These are phyloP conservation scores for Aaosphaeria pasadenensis DNA, from an alignment of 2,329 filamentous ascomycete genomes.

Conservation along the genomic window DNA sequence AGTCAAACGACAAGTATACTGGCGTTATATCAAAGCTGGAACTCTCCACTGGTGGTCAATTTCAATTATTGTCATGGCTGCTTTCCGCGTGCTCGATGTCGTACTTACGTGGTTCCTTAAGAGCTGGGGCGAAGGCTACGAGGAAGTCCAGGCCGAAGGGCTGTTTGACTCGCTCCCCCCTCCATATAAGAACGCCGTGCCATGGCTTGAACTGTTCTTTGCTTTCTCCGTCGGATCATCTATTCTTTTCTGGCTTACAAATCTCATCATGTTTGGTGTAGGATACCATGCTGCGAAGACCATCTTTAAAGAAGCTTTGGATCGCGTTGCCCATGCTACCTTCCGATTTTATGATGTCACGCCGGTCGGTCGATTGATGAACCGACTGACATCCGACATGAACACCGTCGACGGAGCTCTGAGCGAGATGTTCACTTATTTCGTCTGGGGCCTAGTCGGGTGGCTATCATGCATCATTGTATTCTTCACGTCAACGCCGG, in stretches of 20 bases:
- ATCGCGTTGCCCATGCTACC: slow-evolving; percentile 71
- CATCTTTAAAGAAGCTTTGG: slow-evolving; percentile 72
- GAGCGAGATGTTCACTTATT: slow-evolving; percentile 67
- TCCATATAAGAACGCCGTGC: slow-evolving; percentile 63
- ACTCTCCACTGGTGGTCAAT: slow-evolving; percentile 69
- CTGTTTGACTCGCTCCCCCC: slow-evolving; percentile 56
- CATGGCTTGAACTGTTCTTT: slow-evolving; percentile 73
- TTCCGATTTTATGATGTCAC: slow-evolving; percentile 92
- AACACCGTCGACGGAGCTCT: slow-evolving; percentile 87
- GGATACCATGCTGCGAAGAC: slow-evolving; percentile 73
- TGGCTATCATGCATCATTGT: slow-evolving; percentile 73
- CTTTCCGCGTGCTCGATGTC: slow-evolving; percentile 64
- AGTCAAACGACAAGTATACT: slow-evolving; percentile 74
- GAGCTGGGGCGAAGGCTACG: slow-evolving; percentile 78
- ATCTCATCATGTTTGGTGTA: slow-evolving; percentile 70
- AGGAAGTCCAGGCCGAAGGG: slow-evolving; percentile 25
- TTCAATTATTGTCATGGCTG: slow-evolving; percentile 60
- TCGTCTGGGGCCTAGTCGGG: slow-evolving; percentile 67
- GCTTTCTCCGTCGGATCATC: slow-evolving; percentile 47
- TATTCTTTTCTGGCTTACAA: slow-evolving; percentile 54
- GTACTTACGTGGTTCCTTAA: slow-evolving; percentile 79
- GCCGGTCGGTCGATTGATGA: slow-evolving; percentile 86
- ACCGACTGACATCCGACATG: slow-evolving; percentile 86
- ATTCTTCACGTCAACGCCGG: slow-evolving; percentile 74
- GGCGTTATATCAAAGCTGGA: slow-evolving; percentile 81